phyloP scores from a whole-genome alignment of 345 rosid genomes.

The Gossypium arboreum region DNA sequence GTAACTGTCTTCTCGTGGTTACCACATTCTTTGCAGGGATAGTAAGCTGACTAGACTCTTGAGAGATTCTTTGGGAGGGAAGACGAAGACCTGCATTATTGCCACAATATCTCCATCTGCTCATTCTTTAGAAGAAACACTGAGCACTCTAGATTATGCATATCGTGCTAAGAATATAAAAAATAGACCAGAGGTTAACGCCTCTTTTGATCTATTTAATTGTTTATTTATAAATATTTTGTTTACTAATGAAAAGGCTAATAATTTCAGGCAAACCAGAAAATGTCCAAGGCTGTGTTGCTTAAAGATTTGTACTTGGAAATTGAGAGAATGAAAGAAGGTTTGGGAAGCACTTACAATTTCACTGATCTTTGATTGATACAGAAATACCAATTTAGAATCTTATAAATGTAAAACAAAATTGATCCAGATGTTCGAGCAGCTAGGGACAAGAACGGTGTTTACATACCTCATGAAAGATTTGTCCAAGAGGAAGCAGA shows the following conservation, averaged over 20 bases:
- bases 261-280: constrained; percentile 81
- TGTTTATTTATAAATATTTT: background rate
- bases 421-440: constrained; percentile 73
- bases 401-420: background rate
- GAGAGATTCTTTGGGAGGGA: constrained; percentile 92
- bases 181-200: constrained; percentile 86
- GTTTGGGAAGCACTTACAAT: constrained; percentile 29
- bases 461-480: constrained; percentile 83
- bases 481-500: constrained; percentile 79
- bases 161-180: constrained; percentile 88
- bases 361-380: background rate
- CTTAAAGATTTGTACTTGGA: constrained; percentile 87
- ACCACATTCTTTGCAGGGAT: constrained; percentile 48
- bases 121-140: constrained; percentile 78
- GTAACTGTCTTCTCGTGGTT: background rate
- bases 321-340: constrained; percentile 91
- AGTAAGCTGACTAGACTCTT: constrained; percentile 93
- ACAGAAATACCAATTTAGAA: background rate
- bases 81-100: constrained; percentile 92
- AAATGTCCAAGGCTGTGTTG: constrained; percentile 73
- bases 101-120: constrained; percentile 95
- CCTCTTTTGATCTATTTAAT: constrained; percentile 8
- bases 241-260: constrained; percentile 17
- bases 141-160: constrained; percentile 92
- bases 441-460: constrained; percentile 89